Evolutionary conservation across 164 flowering plant genomes (phyloP).

Genomic region (Houttuynia cordata): DNA sequence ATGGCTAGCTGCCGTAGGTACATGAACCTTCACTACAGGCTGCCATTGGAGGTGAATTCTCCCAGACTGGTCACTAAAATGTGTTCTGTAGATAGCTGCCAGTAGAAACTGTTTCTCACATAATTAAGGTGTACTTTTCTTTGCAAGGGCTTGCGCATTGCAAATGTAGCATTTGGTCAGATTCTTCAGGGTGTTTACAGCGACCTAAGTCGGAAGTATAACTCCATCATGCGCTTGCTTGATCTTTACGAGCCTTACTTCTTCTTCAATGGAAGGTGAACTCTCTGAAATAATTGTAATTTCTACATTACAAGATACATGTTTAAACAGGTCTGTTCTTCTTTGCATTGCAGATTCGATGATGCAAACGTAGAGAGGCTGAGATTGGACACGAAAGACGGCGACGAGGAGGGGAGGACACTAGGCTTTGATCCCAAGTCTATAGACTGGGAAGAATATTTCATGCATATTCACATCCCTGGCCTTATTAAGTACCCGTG

Average conservation of each 20-base stretch:
- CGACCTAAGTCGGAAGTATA: constrained; percentile 30
- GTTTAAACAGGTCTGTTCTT: not conserved
- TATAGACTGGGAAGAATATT: constrained; percentile 54
- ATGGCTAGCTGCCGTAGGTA: constrained; percentile 38
- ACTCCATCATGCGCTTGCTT: constrained; percentile 25
- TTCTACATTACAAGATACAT: not conserved
- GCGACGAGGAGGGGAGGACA: constrained; percentile 14
- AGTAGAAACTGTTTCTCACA: not conserved
- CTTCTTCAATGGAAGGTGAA: constrained; percentile 47
- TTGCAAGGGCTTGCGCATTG: constrained; percentile 32
- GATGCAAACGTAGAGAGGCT: constrained; percentile 42
- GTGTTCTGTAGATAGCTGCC: not conserved
- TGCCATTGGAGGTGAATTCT: constrained; percentile 36
- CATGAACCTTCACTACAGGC: constrained; percentile 33
- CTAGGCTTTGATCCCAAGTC: constrained; percentile 39
- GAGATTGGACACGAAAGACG: constrained; percentile 12
- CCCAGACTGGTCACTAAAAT: not conserved
- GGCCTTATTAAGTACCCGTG: constrained; percentile 27
- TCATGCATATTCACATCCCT: constrained; percentile 47
- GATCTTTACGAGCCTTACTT: constrained; percentile 45
- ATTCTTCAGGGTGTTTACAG: constrained; percentile 12
- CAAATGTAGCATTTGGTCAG: constrained; percentile 29
- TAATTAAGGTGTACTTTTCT: constrained; percentile 2
- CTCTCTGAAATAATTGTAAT: too few relatives aligned
- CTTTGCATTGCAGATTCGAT: constrained; percentile 34